Conservation (phyloP, 345 rosid genomes). For the Abelmoschus esculentus region DNA sequence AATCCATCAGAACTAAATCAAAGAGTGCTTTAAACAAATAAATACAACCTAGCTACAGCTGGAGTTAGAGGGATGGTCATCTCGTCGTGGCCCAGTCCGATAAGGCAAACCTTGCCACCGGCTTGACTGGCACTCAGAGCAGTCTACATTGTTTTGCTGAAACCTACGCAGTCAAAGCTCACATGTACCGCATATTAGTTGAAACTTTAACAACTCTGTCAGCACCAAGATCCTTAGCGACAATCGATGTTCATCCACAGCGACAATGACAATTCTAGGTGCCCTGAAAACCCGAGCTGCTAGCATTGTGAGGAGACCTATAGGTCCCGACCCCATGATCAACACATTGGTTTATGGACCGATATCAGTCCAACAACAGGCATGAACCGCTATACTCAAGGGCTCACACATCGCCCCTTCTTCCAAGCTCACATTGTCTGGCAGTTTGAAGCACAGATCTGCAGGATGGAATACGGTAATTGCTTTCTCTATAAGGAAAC, state of each 20-base stretch:
- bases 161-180: conserved; percentile 63
- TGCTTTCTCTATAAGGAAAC: conserved; percentile 6
- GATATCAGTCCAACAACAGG: conserved; percentile 73
- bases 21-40: background rate
- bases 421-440: conserved; percentile 81
- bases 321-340: conserved; percentile 86
- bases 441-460: conserved; percentile 74
- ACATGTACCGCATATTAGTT: conserved; percentile 38
- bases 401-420: conserved; percentile 99
- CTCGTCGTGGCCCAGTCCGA: conserved; percentile 43
- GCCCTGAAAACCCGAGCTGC: conserved; percentile 88
- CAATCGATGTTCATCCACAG: conserved; percentile 68
- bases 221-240: conserved; percentile 61
- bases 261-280: conserved; percentile 64
- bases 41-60: conserved; percentile 50
- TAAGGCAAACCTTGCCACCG: conserved; percentile 62
- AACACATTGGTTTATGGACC: conserved; percentile 65
- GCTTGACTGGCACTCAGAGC: conserved; percentile 42
- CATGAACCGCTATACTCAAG: conserved; percentile 84
- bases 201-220: conserved; percentile 58
- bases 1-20: too few relatives aligned
- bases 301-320: conserved; percentile 67
- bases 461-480: conserved; percentile 97
- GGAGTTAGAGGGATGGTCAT: conserved; percentile 49
- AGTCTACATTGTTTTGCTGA: conserved; percentile 51